Evolutionary conservation across 1,284 basidiomycete species (phyloP).

Genomic region (Phylloboletellus chloephorus): DNA sequence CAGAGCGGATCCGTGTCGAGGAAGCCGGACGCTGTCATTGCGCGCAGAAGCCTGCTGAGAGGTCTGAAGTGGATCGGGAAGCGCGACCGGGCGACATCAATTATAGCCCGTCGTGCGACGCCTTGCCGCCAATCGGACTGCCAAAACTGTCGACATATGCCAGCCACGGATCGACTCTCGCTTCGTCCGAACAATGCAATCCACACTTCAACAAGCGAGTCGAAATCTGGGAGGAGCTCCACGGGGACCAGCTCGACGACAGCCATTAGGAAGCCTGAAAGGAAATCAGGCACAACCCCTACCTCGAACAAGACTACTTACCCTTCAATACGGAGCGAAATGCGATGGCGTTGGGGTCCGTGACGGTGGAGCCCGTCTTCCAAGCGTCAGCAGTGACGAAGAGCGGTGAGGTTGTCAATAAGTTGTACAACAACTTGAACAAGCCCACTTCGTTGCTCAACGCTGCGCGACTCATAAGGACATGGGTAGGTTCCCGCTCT

Average conservation of each 20-base stretch:
- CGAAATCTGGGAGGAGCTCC: slow-evolving; percentile 69
- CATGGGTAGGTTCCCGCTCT: slow-evolving; percentile 48
- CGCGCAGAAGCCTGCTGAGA: slow-evolving; percentile 66
- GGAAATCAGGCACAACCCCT: slow-evolving; percentile 5
- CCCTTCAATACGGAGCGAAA: slow-evolving; percentile 84
- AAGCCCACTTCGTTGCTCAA: slow-evolving; percentile 53
- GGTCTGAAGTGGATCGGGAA: slow-evolving; percentile 77
- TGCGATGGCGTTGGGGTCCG: slow-evolving; percentile 76
- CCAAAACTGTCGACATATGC: slow-evolving; percentile 78
- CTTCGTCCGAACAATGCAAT: slow-evolving; percentile 75
- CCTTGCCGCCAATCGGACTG: slow-evolving; percentile 59
- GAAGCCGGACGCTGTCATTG: slow-evolving; percentile 69
- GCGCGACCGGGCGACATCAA: slow-evolving; percentile 73
- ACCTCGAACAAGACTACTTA: slow-evolving; percentile 25
- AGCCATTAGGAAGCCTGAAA: slow-evolving; percentile 60
- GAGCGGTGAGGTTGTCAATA: slow-evolving; percentile 63
- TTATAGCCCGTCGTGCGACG: slow-evolving; percentile 62
- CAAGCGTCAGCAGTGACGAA: slow-evolving; percentile 70
- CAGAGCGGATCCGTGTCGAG: slow-evolving; percentile 63
- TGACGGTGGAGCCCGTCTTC: slow-evolving; percentile 60
- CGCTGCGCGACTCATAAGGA: slow-evolving; percentile 50
- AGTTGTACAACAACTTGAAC: slow-evolving; percentile 48
- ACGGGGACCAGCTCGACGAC: slow-evolving; percentile 70
- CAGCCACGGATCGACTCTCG: slow-evolving; percentile 60
- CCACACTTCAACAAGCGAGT: slow-evolving; percentile 72